Base-by-base conservation (phyloP, 169 alveolate species). In the Cryptosporidium ubiquitum region DNA sequence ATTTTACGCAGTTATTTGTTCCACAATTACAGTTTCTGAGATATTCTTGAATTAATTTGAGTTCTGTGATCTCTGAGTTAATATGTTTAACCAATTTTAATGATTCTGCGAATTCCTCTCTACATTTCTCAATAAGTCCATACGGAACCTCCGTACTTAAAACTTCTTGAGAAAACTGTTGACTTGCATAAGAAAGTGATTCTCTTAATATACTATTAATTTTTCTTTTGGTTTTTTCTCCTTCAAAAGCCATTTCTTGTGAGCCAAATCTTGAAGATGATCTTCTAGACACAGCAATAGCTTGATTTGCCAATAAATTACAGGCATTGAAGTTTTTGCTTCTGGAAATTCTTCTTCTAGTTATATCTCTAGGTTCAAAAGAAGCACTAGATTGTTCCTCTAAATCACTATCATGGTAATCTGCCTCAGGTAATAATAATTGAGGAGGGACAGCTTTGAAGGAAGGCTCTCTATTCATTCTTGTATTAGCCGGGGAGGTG, bases 261-360 rank as follows among this genome's bases (percentile, higher is more conserved):
- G 12, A 0, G n/a, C n/a, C 66, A 33, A 18, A 47, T 31, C n/a
- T 33, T 14, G 51, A 26, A 33, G 9, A 14, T 12, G 71, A 20
- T 20, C 29, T 29, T 37, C 40, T 31, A 3, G 71, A 47, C 26
- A 31, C 12, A 6, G 26, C 2, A 26, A 20, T 3, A n/a, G 49
- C 71, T 14, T 64, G 71, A 49, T 64, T 26, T 5, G 71, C 71
- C 2, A 64, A 20, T 7, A 64, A 14, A 37, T 64, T 64, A n/a
- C 49, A n/a, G 18, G 39, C 0, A 35, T 0, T 0, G n/a, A 64
- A 64, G 42, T 49, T 26, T 3, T 1, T 0, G 0, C 0, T 20
- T 10, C n/a, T 55, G n/a, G 66, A 55, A 5, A 55, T n/a, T 5
- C 44, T 64, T 33, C 47, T 64, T 33, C 71, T 31, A 64, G 14